A percentile compares a stretch with the other conserved stretches of the same genome.
These are phyloP conservation scores for Crassisporium funariophilum DNA, from an alignment of 768 basidiomycete genomes.

Conservation along the genomic window DNA sequence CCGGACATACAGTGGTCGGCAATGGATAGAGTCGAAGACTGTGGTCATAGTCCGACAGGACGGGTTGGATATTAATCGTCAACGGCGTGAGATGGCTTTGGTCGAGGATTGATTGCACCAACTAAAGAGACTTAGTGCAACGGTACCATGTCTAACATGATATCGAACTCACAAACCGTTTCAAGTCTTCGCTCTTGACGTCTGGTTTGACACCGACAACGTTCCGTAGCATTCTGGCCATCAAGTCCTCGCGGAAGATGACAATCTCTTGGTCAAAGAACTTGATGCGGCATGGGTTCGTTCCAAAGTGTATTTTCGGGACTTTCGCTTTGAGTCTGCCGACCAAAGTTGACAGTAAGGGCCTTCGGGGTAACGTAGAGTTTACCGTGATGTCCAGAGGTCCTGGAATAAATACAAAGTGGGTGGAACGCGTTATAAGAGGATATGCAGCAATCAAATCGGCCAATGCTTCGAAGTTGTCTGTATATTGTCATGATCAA, in stretches of 20 bases:
- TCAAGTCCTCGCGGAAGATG: conserved; percentile 88
- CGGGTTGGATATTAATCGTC: conserved; percentile 82
- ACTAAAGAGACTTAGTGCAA: conserved; percentile 42
- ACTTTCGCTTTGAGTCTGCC: conserved; percentile 69
- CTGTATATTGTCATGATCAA: conserved; percentile 37
- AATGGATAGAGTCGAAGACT: conserved; percentile 90
- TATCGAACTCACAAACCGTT: conserved; percentile 71
- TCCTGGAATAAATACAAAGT: conserved; percentile 94
- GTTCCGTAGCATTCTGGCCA: conserved; percentile 93
- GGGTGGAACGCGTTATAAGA: conserved; percentile 71
- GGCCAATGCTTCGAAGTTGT: conserved; percentile 84
- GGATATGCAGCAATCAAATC: conserved; percentile 86
- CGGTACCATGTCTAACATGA: neutral
- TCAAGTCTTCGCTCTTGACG: conserved; percentile 76
- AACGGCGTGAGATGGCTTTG: conserved; percentile 94
- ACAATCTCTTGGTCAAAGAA: conserved; percentile 97
- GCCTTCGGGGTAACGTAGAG: conserved; percentile 76
- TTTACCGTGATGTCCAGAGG: conserved; percentile 88
- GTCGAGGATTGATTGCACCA: conserved; percentile 95
- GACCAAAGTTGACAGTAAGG: conserved; percentile 76
- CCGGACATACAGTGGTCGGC: conserved; percentile 77
- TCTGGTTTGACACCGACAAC: conserved; percentile 86
- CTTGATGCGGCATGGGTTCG: conserved; percentile 92
- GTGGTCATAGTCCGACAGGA: conserved; percentile 89
- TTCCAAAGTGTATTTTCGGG: conserved; percentile 80